These are phyloP conservation scores for Fusarium sp. DNA, from an alignment of 2,329 filamentous ascomycete species.

Conservation along the genomic window DNA sequence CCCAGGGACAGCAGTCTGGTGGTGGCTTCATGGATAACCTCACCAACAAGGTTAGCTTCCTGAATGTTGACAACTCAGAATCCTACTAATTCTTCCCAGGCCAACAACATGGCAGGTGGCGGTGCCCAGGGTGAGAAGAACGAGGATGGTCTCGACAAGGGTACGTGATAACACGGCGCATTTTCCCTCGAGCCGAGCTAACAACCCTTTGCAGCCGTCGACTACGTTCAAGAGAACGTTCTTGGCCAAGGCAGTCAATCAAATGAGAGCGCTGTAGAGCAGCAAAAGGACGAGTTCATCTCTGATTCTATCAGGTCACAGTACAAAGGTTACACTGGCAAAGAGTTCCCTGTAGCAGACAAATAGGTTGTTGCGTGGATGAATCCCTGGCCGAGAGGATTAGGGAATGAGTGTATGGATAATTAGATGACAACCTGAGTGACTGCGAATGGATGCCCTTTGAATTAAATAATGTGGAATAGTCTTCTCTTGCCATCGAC, in stretches of 20 bases:
- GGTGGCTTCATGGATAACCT: conserved; percentile 74
- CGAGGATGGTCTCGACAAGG: conserved; percentile 85
- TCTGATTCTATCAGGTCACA: conserved; percentile 75
- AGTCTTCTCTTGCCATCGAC: background rate
- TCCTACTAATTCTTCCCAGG: background rate
- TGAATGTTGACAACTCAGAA: background rate
- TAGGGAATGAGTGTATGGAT: background rate
- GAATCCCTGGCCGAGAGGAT: background rate
- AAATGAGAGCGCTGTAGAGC: conserved; percentile 79
- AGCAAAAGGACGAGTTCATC: conserved; percentile 85
- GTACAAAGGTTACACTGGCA: conserved; percentile 77
- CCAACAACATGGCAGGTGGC: conserved; percentile 76
- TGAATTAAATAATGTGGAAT: background rate
- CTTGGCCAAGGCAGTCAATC: conserved; percentile 76
- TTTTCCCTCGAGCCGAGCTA: background rate
- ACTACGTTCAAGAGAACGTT: conserved; percentile 81
- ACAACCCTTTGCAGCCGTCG: conserved; percentile 66
- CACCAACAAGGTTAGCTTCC: conserved; percentile 57
- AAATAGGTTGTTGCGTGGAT: conserved; percentile 55
- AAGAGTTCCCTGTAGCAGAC: conserved; percentile 75
- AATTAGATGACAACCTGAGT: background rate
- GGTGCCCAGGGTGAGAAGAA: conserved; percentile 82
- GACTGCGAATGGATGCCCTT: background rate
- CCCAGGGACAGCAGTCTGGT: conserved; percentile 47
- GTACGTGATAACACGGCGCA: conserved; percentile 53